phyloP scores from a whole-genome alignment of 2,329 filamentous ascomycete genomes.

The Trichophyton rubrum region DNA sequence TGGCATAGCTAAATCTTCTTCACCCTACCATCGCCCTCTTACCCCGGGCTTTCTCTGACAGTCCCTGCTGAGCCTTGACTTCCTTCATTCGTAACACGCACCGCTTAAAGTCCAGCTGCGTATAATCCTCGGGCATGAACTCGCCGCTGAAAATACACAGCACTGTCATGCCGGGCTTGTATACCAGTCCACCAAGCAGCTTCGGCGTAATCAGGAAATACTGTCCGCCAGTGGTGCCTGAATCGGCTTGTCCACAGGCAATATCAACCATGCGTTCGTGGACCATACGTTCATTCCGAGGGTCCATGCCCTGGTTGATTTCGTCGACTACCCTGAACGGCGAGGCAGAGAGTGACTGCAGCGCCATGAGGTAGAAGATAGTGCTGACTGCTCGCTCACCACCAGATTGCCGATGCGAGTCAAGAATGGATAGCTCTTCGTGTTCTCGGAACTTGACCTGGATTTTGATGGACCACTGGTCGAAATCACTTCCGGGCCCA shows the following conservation, averaged over 20 bases:
- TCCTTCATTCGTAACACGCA: constrained; percentile 26
- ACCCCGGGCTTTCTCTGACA: not conserved
- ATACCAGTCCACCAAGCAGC: constrained; percentile 70
- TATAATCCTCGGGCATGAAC: constrained; percentile 33
- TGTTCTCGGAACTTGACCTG: constrained; percentile 86
- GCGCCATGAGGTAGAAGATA: constrained; percentile 97
- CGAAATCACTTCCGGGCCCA: constrained; percentile 57
- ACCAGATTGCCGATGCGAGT: constrained; percentile 87
- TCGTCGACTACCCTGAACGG: constrained; percentile 98
- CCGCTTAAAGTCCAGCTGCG: constrained; percentile 25
- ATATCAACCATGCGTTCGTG: constrained; percentile 98
- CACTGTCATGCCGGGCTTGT: constrained; percentile 82
- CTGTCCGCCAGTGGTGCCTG: constrained; percentile 41
- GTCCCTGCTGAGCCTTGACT: constrained; percentile 14
- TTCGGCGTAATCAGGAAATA: constrained; percentile 99
- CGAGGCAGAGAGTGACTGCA: constrained; percentile 83
- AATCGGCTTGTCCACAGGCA: constrained; percentile 57
- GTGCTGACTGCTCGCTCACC: constrained; percentile 93
- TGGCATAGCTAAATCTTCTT: not conserved
- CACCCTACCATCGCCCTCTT: not conserved
- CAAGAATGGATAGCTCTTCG: constrained; percentile 71
- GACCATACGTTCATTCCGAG: constrained; percentile 93
- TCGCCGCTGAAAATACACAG: constrained; percentile 90
- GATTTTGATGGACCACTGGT: constrained; percentile 86
- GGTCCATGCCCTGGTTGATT: constrained; percentile 99